Evolutionary conservation across 192 early-diverging fungal genomes (phyloP).

Genomic region (Backusella australiensis): DNA sequence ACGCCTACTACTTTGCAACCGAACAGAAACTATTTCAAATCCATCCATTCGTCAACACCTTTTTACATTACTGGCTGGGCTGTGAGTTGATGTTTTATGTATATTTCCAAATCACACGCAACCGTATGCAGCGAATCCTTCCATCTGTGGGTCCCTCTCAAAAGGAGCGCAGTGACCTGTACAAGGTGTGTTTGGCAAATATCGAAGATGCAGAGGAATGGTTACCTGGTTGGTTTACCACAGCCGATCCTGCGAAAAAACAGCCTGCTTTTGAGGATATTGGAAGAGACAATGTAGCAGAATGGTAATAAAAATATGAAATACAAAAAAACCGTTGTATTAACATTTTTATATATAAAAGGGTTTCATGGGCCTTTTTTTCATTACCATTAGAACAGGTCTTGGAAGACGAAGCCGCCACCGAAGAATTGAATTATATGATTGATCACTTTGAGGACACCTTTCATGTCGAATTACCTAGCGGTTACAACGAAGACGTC

Average conservation of each 20-base stretch:
- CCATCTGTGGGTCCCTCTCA: neutral
- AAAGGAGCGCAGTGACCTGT: conserved; percentile 17
- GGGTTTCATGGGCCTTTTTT: conserved; percentile 35
- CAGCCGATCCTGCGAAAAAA: neutral
- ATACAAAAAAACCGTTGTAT: neutral
- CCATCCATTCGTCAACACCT: conserved; percentile 5
- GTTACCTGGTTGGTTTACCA: conserved; percentile 28
- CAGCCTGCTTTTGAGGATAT: conserved; percentile 16
- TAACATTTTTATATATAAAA: neutral
- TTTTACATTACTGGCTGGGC: conserved; percentile 34
- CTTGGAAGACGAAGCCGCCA: neutral
- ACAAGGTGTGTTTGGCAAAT: conserved; percentile 16
- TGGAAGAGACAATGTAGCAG: conserved; percentile 27
- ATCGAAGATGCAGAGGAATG: conserved; percentile 18
- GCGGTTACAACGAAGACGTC: conserved; percentile 25
- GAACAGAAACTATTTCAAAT: neutral
- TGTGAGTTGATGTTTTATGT: conserved; percentile 31
- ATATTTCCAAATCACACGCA: conserved; percentile 26
- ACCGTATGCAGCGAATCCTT: conserved; percentile 26
- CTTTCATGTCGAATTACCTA: conserved; percentile 12
- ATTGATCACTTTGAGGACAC: conserved; percentile 13
- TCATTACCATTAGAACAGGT: conserved; percentile 17
- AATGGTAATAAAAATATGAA: conserved; percentile 23
- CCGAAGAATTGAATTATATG: conserved; percentile 21
- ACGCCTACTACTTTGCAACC: conserved; percentile 20